Evolutionary conservation across 148 eudicot species (phyloP), one percentile per base, ranked within the genome.

Genomic region (Rhododendron ovatum): DNA sequence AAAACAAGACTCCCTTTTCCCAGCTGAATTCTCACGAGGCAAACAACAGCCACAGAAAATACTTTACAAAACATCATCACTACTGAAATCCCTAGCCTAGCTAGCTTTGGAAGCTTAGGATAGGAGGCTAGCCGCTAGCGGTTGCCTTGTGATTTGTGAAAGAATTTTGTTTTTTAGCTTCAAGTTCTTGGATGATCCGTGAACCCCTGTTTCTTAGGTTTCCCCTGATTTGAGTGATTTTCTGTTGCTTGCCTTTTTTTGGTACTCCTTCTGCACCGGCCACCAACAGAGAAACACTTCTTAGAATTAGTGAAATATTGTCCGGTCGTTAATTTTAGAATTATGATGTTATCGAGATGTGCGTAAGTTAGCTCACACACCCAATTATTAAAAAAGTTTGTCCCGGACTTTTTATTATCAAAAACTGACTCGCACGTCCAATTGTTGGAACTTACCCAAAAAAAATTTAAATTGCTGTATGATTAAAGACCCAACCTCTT

Each of bases 21-120:
- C 80, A 78, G 71, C 88, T 45, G 78, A 83, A 87, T 83, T 65
- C 50, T 84, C 89, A 84, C 86, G 71, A 84, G 88, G 86, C 82
- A 67, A 87, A 84, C 86, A 87, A 87, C 88, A 30, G 26, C 75
- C 85, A 65, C 75, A 26, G 17, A 45, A 67, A 47, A 2, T 11
- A 0, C 45, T 53, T 83, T 79, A 5, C 78, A 55, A 1, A 55
- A 0, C 83, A 67, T 28, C 59, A 45, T 65, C 77, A 6, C 5
- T 55, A 9, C 0, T 43, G 20, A 82, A 47, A 83, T 26, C n/a
- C 47, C 12, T 9, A 48, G 83, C 47, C 12, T 9, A 48, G 83
- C 14, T 67, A 67, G 73, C 48, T 82, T 82, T 22, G 84, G 73
- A 55, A 82, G 48, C 85, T 22, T 82, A 10, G 24, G 69, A 57